phyloP scores from a whole-genome alignment of 192 early-diverging fungal species.

The Linnemannia hyalina region DNA sequence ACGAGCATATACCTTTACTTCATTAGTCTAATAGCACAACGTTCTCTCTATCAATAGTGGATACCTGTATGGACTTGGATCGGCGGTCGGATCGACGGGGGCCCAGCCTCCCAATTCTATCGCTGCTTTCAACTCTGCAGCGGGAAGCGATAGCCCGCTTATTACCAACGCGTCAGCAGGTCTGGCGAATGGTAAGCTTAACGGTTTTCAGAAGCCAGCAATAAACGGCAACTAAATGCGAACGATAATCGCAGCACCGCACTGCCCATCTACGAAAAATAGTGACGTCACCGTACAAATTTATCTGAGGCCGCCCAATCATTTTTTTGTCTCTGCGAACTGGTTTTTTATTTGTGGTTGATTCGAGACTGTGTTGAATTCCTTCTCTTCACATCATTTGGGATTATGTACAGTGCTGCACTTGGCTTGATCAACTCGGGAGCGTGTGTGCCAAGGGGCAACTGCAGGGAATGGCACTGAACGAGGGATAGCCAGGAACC shows the following conservation, averaged over 20 bases:
- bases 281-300: not conserved
- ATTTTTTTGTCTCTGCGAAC: not conserved
- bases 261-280: not conserved
- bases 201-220: constrained; percentile 12
- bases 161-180: constrained; percentile 25
- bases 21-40: not conserved
- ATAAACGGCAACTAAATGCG: constrained; percentile 23
- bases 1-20: not conserved
- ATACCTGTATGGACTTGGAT: constrained; percentile 60
- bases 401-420: constrained; percentile 42
- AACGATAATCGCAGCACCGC: no score
- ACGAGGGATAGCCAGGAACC: not conserved
- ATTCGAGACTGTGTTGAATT: constrained; percentile 13
- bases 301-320: constrained; percentile 2
- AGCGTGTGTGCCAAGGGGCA: not conserved
- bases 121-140: constrained; percentile 30
- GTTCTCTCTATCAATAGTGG: constrained; percentile 35
- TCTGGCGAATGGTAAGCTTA: constrained; percentile 21
- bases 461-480: not conserved
- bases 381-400: constrained; percentile 55
- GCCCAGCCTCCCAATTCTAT: constrained; percentile 29
- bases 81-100: constrained; percentile 27
- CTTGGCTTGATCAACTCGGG: not conserved
- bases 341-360: constrained; percentile 27
- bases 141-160: constrained; percentile 30